Conservation (phyloP, 2,329 filamentous ascomycete genomes). For the Pseudocercospora musae region DNA sequence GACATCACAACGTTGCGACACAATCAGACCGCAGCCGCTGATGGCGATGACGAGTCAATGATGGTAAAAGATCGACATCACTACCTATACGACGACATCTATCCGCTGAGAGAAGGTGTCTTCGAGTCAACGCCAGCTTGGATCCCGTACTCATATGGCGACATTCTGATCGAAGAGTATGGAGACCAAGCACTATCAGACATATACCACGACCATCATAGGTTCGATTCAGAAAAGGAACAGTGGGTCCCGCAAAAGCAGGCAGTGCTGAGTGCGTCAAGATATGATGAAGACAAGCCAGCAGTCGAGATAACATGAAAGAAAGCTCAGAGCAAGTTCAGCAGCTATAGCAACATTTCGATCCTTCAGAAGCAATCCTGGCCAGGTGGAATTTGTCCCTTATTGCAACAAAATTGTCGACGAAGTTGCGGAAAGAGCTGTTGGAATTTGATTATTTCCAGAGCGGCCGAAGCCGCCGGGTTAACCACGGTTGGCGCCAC, state of each 20-base stretch:
- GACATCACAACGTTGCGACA: conserved; percentile 58
- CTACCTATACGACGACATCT: conserved; percentile 54
- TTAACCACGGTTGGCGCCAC: not conserved
- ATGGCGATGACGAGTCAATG: conserved; percentile 44
- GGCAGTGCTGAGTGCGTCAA: conserved; percentile 9
- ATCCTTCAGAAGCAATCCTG: not conserved
- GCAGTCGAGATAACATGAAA: not conserved
- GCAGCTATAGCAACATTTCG: not conserved
- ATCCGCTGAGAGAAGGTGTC: conserved; percentile 52
- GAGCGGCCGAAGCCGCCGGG: not conserved
- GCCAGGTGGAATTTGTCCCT: not conserved
- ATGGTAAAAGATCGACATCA: conserved; percentile 58
- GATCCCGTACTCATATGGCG: conserved; percentile 56
- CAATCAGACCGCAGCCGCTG: conserved; percentile 37
- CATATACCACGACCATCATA: conserved; percentile 45
- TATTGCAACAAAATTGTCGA: not conserved
- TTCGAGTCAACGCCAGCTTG: conserved; percentile 55
- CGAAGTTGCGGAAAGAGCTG: not conserved
- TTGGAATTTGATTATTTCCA: not conserved
- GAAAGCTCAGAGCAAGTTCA: not conserved
- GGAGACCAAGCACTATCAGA: conserved; percentile 48
- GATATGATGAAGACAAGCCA: conserved; percentile 1
- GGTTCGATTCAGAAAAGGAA: conserved; percentile 37
- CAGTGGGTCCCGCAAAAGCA: conserved; percentile 31
- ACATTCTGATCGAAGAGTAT: conserved; percentile 55